phyloP scores from a whole-genome alignment of 495 filamentous ascomycete species.

The Penicillium ucsense region DNA sequence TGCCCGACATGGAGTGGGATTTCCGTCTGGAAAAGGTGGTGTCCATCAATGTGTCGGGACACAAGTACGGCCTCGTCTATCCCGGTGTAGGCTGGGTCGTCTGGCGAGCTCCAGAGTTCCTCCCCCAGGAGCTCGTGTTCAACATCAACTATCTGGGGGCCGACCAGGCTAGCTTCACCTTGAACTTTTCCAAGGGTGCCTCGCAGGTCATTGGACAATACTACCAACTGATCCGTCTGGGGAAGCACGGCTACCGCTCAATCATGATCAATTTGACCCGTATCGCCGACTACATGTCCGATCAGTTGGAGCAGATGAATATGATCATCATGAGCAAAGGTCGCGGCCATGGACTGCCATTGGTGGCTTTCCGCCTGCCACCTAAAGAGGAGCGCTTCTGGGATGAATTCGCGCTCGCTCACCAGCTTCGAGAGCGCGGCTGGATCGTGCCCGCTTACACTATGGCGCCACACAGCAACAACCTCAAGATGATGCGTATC shows the following conservation, averaged over 20 bases:
- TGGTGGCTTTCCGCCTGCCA: constrained; percentile 75
- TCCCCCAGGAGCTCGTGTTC: constrained; percentile 87
- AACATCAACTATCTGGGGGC: constrained; percentile 96
- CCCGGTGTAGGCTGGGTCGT: constrained; percentile 90
- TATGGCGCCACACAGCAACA: constrained; percentile 75
- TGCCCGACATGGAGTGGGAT: constrained; percentile 77
- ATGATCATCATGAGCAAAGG: constrained; percentile 80
- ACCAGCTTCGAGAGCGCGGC: constrained; percentile 70
- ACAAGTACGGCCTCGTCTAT: constrained; percentile 80
- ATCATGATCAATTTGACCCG: constrained; percentile 85
- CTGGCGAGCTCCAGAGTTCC: constrained; percentile 73
- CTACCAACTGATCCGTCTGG: constrained; percentile 88
- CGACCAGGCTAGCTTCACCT: constrained; percentile 92
- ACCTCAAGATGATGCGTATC: constrained; percentile 76
- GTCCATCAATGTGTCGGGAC: constrained; percentile 85
- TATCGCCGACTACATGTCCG: constrained; percentile 70
- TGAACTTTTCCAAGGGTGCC: constrained; percentile 92
- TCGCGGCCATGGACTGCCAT: constrained; percentile 63
- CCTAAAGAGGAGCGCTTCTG: constrained; percentile 50
- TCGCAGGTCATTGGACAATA: constrained; percentile 91
- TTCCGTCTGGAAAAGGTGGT: constrained; percentile 79
- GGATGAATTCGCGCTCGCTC: constrained; percentile 76
- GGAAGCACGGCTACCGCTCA: constrained; percentile 74
- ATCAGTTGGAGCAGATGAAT: constrained; percentile 56
- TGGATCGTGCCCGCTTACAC: constrained; percentile 94